A percentile compares a stretch with the other conserved stretches of the same genome.
Evolutionary conservation across 2,329 filamentous ascomycete species (phyloP).

Genomic region (Exserohilum rostratum): DNA sequence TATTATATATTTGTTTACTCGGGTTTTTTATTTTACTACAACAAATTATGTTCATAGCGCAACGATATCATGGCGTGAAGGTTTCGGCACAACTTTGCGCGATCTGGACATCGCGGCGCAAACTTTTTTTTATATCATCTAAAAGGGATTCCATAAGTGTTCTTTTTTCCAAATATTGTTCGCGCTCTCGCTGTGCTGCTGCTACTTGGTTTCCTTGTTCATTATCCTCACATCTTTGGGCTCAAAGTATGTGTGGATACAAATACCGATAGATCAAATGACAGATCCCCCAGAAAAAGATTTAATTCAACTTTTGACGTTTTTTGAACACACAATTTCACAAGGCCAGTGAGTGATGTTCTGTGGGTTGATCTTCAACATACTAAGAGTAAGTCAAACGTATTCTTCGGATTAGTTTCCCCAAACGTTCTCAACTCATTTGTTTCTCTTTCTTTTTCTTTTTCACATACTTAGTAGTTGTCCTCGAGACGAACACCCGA

Average conservation of each 20-base stretch:
- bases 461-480: too few species aligned
- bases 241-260: neutral
- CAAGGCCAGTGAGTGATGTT: too few species aligned
- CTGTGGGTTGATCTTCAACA: too few species aligned
- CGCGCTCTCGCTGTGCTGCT: neutral
- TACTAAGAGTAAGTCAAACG: too few species aligned
- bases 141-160: neutral
- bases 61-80: slow-evolving; percentile 4
- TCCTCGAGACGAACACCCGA: too few species aligned
- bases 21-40: too few species aligned
- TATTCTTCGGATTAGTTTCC: too few species aligned
- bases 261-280: neutral
- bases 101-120: neutral
- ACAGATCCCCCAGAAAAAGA: neutral
- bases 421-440: too few species aligned
- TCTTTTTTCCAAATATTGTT: neutral
- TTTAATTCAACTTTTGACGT: neutral
- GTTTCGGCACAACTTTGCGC: neutral
- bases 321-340: neutral
- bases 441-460: too few species aligned
- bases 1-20: neutral
- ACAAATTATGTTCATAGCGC: neutral
- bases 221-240: neutral
- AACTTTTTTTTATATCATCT: neutral
- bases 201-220: too few species aligned